Base-by-base conservation (phyloP, 1,284 basidiomycete genomes). In the Sporisorium reilianum region DNA sequence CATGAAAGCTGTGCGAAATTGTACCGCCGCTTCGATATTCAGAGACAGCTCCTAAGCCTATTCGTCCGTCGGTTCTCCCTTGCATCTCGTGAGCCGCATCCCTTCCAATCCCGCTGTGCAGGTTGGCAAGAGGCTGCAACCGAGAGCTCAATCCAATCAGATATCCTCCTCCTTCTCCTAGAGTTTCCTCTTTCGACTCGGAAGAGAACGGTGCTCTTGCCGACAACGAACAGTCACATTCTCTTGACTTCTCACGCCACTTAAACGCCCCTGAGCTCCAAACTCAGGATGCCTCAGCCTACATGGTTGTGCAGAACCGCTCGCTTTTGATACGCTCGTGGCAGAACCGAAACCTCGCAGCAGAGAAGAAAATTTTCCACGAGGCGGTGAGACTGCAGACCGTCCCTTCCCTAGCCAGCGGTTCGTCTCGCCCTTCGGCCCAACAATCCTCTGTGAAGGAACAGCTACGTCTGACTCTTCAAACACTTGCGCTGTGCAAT, bases 11-110 rank as follows among this genome's bases (percentile, higher is more conserved):
- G 45, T 22, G n/a, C 45, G 11, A 28, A 18, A 18, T 46, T 46
- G 45, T 46, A 28, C 45, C 45, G 45, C 45, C 45, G 45, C 45
- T 46, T 46, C 22, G 45, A 46, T 18, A 28, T 46, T 46, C 45
- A 18, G 45, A 28, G 26, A 7, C 45, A 46, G 45, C 26, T 46
- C 18, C 45, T 28, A 26, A 28, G 26, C 26, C 50, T 22, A 42
- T 48, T 41, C 34, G n/a, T 9, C 57, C 44, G 58, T 52, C 58
- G 50, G 50, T 60, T 44, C 44, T 53, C 16, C 23, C 30, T 48
- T 22, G 23, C n/a, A 58, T 58, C 56, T 28, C 42, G 26, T n/a
- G 2, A 28, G 6, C 6, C 18, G 42, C 25, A 12, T 28, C 25
- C 18, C 25, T n/a, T 10, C 7, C 26, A 44, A 26, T 45, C 44